These are phyloP conservation scores for Bretschneidera sinensis DNA, from an alignment of 345 rosid species.

Conservation along the genomic window DNA sequence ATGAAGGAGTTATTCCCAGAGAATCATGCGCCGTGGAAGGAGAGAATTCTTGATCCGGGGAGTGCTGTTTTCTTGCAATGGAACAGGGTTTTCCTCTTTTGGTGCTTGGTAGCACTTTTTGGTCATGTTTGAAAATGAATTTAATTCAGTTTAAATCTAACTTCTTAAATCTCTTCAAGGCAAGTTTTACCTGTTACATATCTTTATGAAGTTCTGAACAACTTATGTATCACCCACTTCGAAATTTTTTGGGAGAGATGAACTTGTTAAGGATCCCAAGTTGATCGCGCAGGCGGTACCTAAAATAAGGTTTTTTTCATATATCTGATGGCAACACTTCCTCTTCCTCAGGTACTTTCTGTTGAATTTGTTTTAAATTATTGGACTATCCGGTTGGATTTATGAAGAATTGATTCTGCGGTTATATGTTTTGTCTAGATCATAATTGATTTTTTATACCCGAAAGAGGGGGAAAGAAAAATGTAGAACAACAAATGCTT, in stretches of 20 bases:
- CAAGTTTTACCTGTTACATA: constrained; percentile 56
- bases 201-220: constrained; percentile 66
- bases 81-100: constrained; percentile 70
- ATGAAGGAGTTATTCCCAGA: constrained; percentile 55
- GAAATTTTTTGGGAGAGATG: constrained; percentile 79
- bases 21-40: constrained; percentile 36
- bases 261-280: constrained; percentile 64
- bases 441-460: too few species aligned
- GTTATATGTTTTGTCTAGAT: too few species aligned
- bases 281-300: constrained; percentile 58
- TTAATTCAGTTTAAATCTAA: too few species aligned
- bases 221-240: constrained; percentile 74
- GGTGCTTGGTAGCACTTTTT: constrained; percentile 72
- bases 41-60: constrained; percentile 63
- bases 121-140: too few species aligned
- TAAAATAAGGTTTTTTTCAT: constrained; percentile 64
- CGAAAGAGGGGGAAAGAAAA: too few species aligned
- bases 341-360: constrained; percentile 69
- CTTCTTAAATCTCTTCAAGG: too few species aligned
- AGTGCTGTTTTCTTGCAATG: constrained; percentile 44
- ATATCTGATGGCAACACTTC: constrained; percentile 65
- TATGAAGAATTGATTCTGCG: too few species aligned
- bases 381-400: too few species aligned
- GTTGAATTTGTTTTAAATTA: too few species aligned
- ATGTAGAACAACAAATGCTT: too few species aligned